These are phyloP conservation scores for Tardiomyces digboiensis DNA, from an alignment of 1,139 yeast genomes.

Conservation along the genomic window DNA sequence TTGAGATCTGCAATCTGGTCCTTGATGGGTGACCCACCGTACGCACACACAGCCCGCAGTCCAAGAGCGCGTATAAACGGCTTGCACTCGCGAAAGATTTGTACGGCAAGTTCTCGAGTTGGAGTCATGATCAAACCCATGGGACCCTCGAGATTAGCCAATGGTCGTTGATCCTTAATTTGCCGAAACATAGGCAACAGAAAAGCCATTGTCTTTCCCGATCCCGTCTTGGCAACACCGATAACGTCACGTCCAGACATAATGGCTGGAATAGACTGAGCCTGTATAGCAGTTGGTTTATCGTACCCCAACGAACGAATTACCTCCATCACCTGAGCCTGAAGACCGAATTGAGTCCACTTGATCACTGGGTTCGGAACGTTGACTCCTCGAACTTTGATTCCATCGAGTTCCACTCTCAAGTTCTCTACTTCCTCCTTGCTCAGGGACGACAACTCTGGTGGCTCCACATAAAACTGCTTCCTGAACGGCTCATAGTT, in stretches of 20 bases:
- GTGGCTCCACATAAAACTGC: constrained; percentile 55
- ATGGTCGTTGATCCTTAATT: constrained; percentile 56
- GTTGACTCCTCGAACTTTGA: constrained; percentile 47
- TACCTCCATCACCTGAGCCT: constrained; percentile 44
- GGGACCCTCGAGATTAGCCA: constrained; percentile 58
- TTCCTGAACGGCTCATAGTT: constrained; percentile 49
- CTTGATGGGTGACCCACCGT: constrained; percentile 89
- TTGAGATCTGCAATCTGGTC: constrained; percentile 74
- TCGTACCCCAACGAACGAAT: constrained; percentile 44
- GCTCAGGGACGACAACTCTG: constrained; percentile 38
- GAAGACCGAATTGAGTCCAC: constrained; percentile 81
- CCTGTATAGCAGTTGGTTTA: constrained; percentile 80
- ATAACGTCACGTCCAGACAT: constrained; percentile 88
- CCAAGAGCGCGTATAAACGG: constrained; percentile 45
- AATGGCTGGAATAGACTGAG: constrained; percentile 85
- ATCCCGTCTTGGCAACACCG: constrained; percentile 94
- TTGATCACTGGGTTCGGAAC: constrained; percentile 60
- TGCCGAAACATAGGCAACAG: constrained; percentile 79
- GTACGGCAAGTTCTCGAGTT: constrained; percentile 86
- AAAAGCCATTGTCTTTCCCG: constrained; percentile 91
- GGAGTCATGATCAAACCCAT: constrained; percentile 79
- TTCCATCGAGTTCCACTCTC: constrained; percentile 52
- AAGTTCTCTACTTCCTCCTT: constrained; percentile 44
- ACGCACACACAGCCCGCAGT: constrained; percentile 64
- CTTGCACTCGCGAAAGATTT: constrained; percentile 60